These are phyloP conservation scores for Gastrolobium villosum DNA, from an alignment of 306 rosid genomes.

Conservation along the genomic window DNA sequence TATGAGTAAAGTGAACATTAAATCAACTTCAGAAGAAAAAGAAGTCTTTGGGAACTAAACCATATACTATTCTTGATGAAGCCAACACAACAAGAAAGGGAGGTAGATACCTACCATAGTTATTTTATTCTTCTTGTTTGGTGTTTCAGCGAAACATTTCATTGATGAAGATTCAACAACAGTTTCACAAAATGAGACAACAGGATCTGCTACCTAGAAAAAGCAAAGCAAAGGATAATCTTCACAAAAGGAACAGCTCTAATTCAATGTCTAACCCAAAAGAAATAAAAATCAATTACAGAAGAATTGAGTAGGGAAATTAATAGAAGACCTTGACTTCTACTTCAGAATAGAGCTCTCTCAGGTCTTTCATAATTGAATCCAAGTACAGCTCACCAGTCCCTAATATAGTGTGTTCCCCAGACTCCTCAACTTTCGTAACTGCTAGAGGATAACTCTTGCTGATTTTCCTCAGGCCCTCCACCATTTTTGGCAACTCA, in stretches of 20 bases:
- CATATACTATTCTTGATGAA: neutral
- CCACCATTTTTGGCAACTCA: slow-evolving; percentile 98
- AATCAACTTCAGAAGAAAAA: neutral
- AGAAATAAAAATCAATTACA: neutral
- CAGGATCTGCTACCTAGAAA: slow-evolving; percentile 95
- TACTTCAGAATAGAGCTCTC: slow-evolving; percentile 98
- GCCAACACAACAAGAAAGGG: slow-evolving; percentile 11
- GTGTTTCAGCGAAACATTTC: slow-evolving; percentile 99
- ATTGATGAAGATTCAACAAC: slow-evolving; percentile 98
- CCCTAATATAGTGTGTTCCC: slow-evolving; percentile 96
- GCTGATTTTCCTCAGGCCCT: slow-evolving; percentile 98
- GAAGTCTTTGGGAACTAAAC: neutral
- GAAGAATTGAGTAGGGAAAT: neutral
- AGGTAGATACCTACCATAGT: slow-evolving; percentile 76
- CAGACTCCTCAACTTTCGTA: slow-evolving; percentile 98
- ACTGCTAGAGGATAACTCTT: slow-evolving; percentile 98
- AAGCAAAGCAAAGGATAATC: slow-evolving; percentile 43
- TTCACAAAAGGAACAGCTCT: slow-evolving; percentile 42
- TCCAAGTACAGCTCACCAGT: slow-evolving; percentile 98
- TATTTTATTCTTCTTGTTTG: slow-evolving; percentile 97
- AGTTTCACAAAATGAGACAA: slow-evolving; percentile 97
- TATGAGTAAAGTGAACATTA: slow-evolving; percentile 21
- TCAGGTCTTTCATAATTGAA: slow-evolving; percentile 98
- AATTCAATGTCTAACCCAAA: slow-evolving; percentile 20
- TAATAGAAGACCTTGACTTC: slow-evolving; percentile 83